Percentiles rank a stretch among this genome's conserved stretches.
phyloP scores from a whole-genome alignment of 2,329 filamentous ascomycete genomes.

The Pestalotiopsis sp. region DNA sequence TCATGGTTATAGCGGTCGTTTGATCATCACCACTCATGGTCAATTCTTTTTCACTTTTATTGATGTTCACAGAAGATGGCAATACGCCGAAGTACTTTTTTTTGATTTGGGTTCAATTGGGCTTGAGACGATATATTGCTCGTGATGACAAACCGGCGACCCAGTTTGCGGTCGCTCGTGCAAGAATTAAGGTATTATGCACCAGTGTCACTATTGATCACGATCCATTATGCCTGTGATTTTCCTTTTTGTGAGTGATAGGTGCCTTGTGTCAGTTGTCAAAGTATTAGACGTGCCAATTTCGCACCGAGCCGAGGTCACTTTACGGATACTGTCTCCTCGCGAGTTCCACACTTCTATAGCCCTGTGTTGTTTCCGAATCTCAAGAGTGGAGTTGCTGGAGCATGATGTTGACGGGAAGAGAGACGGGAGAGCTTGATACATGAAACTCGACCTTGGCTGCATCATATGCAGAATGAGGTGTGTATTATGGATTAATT shows the following conservation, averaged over 20 bases:
- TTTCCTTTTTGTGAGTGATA: neutral
- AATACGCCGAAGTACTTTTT: slow-evolving; percentile 12
- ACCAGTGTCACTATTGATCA: neutral
- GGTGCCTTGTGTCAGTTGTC: neutral
- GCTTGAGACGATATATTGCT: slow-evolving; percentile 1
- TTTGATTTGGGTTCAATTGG: slow-evolving; percentile 3
- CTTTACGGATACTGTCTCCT: neutral
- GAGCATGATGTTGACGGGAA: neutral
- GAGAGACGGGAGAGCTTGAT: neutral
- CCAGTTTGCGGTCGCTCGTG: neutral
- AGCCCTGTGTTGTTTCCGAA: neutral
- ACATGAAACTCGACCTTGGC: neutral
- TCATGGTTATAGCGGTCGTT: slow-evolving; percentile 10
- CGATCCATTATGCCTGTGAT: neutral
- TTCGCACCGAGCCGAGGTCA: neutral
- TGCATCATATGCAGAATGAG: neutral
- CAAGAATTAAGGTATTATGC: neutral
- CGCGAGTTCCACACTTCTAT: neutral
- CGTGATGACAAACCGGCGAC: neutral
- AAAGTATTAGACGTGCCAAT: neutral
- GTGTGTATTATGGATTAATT: neutral
- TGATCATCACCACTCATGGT: neutral
- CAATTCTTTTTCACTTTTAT: slow-evolving; percentile 8
- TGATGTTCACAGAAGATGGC: slow-evolving; percentile 9
- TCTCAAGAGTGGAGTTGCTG: neutral